Base-by-base conservation (phyloP, 768 basidiomycete species). In the Lactarius vividus region DNA sequence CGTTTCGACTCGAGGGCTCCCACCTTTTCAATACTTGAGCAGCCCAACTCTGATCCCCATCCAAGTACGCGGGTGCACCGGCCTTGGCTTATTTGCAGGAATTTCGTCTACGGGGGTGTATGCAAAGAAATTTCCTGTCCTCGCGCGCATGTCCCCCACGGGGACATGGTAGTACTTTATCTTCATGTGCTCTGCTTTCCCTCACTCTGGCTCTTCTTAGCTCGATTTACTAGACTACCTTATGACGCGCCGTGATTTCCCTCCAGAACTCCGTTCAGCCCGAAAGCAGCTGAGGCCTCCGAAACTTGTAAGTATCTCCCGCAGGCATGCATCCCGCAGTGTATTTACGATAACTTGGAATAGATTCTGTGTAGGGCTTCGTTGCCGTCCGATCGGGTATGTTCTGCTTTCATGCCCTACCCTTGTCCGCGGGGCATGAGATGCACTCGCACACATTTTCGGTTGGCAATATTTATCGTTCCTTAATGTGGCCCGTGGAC, bases 51-150 rank as follows among this genome's bases (percentile, higher is more conserved):
- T 11, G 4, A 4, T 15, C 6, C 33, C 1, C 0, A 3, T 39
- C 18, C n/a, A 46, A 23, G 9, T 4, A 11, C 4, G 20, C 46
- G n/a, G 9, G n/a, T 46, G 8, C 52, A 31, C 2, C 20, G 10
- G 20, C 31, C 65, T 55, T 23, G 57, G 10, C 0, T 28, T 1
- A 66, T 66, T 33, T 66, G 65, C 31, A 66, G 65, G 15, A 20
- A 33, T 26, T 66, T 54, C 57, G 16, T 59, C 23, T 66, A 35
- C 62, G 0, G 9, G 0, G 65, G 65, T 44, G 1, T 29, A 29
- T 66, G 65, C 53, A 13, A 20, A 9, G 28, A 58, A 10, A 20
- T 0, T n/a, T 0, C 9, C 10, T 67, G 66, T n/a, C 33, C 26
- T 2, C 61, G 57, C 29, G 57, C 44, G 7, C 66, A 67, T 63